These are phyloP conservation scores for Penicillium sp. DNA, from an alignment of 2,329 filamentous ascomycete genomes.

Conservation along the genomic window DNA sequence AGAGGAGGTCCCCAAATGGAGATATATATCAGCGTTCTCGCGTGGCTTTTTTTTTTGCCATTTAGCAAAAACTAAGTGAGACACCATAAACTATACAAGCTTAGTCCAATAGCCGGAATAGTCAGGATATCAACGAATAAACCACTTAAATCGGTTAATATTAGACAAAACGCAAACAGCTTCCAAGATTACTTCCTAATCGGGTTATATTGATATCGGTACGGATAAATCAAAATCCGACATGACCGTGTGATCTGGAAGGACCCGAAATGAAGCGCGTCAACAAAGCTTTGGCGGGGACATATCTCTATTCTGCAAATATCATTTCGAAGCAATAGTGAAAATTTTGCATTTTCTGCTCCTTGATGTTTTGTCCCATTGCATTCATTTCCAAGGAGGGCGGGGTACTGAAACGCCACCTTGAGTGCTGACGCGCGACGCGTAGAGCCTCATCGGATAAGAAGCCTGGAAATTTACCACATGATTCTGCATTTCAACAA, in stretches of 20 bases:
- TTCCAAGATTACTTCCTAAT: not conserved
- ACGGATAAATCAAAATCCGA: constrained; percentile 8
- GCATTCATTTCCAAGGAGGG: not conserved
- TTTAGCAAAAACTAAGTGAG: not conserved
- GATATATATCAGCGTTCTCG: not conserved
- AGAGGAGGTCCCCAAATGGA: not conserved
- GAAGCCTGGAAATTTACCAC: not conserved
- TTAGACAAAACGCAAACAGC: not conserved
- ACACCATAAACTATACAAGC: accelerated
- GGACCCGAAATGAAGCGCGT: not conserved
- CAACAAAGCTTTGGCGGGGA: not conserved
- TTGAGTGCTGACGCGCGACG: constrained; percentile 7
- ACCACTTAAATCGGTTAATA: not conserved
- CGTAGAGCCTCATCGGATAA: not conserved
- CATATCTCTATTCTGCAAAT: not conserved
- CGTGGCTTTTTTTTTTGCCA: not conserved
- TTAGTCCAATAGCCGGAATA: accelerated
- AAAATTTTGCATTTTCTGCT: not conserved
- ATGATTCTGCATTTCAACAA: not conserved
- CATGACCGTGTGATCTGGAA: constrained; percentile 1
- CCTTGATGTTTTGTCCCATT: not conserved
- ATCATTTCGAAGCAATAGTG: not conserved
- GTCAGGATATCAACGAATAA: not conserved
- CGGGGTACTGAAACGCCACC: not conserved
- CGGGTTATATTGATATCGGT: constrained; percentile 9